Conservation (phyloP, 192 early-diverging fungal species). For the Backusella westeae region DNA sequence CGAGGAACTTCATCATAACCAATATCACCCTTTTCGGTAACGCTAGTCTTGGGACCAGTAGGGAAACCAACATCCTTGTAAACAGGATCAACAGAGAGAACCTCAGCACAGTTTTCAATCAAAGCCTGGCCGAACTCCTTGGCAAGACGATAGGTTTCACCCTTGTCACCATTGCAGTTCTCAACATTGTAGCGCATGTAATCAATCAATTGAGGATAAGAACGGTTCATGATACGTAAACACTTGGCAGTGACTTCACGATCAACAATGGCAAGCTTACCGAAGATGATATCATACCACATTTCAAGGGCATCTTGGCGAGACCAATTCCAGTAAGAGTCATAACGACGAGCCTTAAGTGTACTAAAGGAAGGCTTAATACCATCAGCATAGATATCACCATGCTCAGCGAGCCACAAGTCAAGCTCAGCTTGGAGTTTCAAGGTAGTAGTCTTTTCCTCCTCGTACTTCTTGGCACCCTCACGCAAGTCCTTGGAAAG, state of each 20-base stretch:
- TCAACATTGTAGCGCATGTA: constrained; percentile 90
- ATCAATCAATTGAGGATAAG: constrained; percentile 72
- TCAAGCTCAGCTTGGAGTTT: constrained; percentile 84
- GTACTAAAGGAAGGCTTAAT: constrained; percentile 83
- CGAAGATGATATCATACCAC: constrained; percentile 93
- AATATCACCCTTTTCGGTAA: constrained; percentile 81
- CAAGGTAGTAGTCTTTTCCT: constrained; percentile 59
- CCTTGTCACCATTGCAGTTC: constrained; percentile 70
- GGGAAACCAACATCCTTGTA: constrained; percentile 91
- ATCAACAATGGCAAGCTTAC: constrained; percentile 81
- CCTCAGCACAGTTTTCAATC: constrained; percentile 88
- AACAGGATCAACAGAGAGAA: constrained; percentile 72
- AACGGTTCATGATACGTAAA: constrained; percentile 90
- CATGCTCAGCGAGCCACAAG: constrained; percentile 89
- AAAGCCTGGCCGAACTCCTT: constrained; percentile 79
- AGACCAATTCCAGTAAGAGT: constrained; percentile 98
- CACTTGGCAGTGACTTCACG: constrained; percentile 90
- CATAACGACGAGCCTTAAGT: constrained; percentile 86
- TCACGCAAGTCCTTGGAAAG: constrained; percentile 78
- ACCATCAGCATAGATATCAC: constrained; percentile 86
- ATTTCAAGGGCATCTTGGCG: constrained; percentile 83
- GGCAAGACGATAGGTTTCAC: constrained; percentile 81
- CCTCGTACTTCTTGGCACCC: constrained; percentile 61
- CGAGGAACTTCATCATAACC: constrained; percentile 85
- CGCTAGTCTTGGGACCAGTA: constrained; percentile 75